A percentile compares a stretch with the other conserved stretches of the same genome.
Evolutionary conservation across 2,329 filamentous ascomycete genomes (phyloP).

Genomic region (Scytalidium sp.): DNA sequence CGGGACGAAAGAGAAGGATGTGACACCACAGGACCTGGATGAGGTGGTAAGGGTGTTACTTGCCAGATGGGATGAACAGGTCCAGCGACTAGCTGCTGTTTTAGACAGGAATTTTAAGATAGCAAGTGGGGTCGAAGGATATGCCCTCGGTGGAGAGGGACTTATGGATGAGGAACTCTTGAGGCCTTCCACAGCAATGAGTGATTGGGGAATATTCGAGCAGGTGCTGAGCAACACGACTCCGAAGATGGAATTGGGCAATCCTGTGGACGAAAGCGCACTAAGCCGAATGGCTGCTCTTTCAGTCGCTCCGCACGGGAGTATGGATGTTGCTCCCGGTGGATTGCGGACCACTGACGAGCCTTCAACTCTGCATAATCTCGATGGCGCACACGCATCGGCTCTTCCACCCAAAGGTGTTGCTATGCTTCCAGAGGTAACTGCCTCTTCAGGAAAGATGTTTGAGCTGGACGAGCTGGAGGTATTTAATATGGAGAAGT

Average conservation of each 20-base stretch:
- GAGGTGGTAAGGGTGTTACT: slow-evolving; percentile 23
- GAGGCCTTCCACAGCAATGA: slow-evolving; percentile 27
- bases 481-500: not conserved
- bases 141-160: slow-evolving; percentile 10
- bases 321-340: not conserved
- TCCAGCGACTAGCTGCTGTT: slow-evolving; percentile 22
- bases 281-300: not conserved
- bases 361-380: not conserved
- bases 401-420: not conserved
- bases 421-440: not conserved
- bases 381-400: not conserved
- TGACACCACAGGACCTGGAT: slow-evolving; percentile 28
- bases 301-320: not conserved
- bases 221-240: slow-evolving; percentile 29
- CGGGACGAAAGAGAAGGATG: slow-evolving; percentile 16
- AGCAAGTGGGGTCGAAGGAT: slow-evolving; percentile 18
- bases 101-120: slow-evolving; percentile 28
- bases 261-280: slow-evolving; percentile 21
- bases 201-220: slow-evolving; percentile 26
- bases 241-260: slow-evolving; percentile 22
- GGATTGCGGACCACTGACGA: not conserved
- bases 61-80: slow-evolving; percentile 26
- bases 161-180: slow-evolving; percentile 17
- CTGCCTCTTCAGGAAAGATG: not conserved
- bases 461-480: not conserved